Evolutionary conservation across 2,329 filamentous ascomycete species (phyloP), one percentile per base, ranked within the genome.

Genomic region (Cercospora sojina): DNA sequence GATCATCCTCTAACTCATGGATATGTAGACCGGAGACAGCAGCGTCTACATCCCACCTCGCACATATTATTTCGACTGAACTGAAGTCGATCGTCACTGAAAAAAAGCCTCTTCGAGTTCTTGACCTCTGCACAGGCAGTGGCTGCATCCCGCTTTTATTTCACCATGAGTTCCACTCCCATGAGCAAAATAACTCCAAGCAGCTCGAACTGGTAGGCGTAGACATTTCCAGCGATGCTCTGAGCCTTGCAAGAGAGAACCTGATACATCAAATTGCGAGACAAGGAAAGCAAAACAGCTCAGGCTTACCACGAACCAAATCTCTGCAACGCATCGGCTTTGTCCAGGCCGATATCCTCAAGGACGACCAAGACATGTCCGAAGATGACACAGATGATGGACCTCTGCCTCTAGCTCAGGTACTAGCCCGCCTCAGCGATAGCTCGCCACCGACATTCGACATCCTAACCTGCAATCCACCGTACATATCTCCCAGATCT

Each of bases 121-220:
- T 97, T 8, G 95, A 99, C 77, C 83, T 97, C 31, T 98, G 95
- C 78, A 93, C 92, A 0, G 95, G 95, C 9, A 92, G 91, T 5
- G 95, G 95, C 4, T 97, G 94, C 79, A 96, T 98, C 69, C 86
- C 92, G 0, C 84, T 98, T 8, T 85, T 92, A 3, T 83, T 97
- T 6, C 87, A 90, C 68, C 82, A 88, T 38, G 83, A 89, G 9
- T 84, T 92, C 65, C 75, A 73, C 32, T 71, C 76, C 3, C 73
- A 77, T 1, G 13, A 38, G 10, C 10, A 10, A 2, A 57, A 62
- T 20, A 41, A 47, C 7, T 27, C 59, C 20, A 72, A 76, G 1
- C 58, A 70, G 0, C 71, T 91, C 7, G 77, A 80, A 3, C 80
- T 91, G n/a, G 74, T 84, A 0, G 94, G 91, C 3, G 78, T 96